Evolutionary conservation across 768 basidiomycete genomes (phyloP).

Genomic region (Tubosaeta sp.): DNA sequence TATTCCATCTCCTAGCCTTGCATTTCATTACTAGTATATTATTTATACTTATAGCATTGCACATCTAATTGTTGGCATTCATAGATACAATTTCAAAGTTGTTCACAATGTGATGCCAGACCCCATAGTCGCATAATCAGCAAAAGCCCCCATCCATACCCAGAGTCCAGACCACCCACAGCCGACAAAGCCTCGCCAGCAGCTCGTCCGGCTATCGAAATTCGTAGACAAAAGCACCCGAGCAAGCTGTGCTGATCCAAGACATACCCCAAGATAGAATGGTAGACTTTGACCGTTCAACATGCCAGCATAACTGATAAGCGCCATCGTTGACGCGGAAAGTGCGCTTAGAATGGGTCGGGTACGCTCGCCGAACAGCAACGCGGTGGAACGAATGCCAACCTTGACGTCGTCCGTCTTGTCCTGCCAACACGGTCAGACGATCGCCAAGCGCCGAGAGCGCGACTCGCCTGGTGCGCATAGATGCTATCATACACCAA

Average conservation of each 20-base stretch:
- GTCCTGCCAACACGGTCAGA: conserved; percentile 50
- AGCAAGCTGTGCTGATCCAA: conserved; percentile 73
- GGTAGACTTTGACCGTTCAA: conserved; percentile 71
- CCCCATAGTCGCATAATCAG: conserved; percentile 51
- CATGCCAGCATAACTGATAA: conserved; percentile 76
- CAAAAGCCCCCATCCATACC: conserved; percentile 77
- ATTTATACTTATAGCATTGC: not conserved
- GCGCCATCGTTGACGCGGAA: conserved; percentile 65
- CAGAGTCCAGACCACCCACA: conserved; percentile 88
- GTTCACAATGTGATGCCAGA: conserved; percentile 6
- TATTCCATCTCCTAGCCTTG: not conserved
- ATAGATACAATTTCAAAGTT: not conserved
- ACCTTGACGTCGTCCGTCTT: conserved; percentile 84
- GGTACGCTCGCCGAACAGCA: conserved; percentile 79
- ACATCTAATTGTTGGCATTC: not conserved
- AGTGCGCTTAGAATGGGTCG: conserved; percentile 72
- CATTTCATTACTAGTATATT: not conserved
- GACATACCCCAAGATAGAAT: conserved; percentile 75
- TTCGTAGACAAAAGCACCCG: conserved; percentile 73
- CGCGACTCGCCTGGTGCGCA: conserved; percentile 81
- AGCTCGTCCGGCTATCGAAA: conserved; percentile 71
- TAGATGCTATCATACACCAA: conserved; percentile 97
- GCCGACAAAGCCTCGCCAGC: conserved; percentile 85
- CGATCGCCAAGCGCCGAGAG: no score
- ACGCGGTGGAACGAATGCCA: conserved; percentile 91